These are phyloP conservation scores for Cyberlindnera veronae DNA, from an alignment of 805 yeast species.

Conservation along the genomic window DNA sequence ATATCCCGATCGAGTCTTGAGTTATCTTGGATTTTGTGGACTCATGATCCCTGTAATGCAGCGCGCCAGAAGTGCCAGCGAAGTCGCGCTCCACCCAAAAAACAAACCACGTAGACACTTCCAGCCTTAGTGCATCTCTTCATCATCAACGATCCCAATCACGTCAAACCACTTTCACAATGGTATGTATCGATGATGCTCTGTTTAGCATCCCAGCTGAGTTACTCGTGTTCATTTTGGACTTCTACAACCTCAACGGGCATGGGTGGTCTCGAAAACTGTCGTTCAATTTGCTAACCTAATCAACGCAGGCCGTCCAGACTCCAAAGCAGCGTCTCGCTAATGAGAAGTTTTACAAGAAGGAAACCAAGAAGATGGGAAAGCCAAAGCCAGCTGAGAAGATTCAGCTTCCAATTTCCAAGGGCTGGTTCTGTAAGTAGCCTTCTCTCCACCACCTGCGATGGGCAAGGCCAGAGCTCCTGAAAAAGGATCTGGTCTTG, in stretches of 20 bases:
- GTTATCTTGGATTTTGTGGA: too few relatives aligned
- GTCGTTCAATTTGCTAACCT: background rate
- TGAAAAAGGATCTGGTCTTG: background rate
- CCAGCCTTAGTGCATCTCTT: background rate
- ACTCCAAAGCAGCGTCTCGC: constrained; percentile 86
- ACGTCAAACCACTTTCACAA: background rate
- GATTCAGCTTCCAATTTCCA: constrained; percentile 52
- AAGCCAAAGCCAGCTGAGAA: constrained; percentile 50
- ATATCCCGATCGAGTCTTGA: too few relatives aligned
- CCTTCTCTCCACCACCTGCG: background rate
- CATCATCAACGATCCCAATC: background rate
- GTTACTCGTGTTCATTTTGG: background rate
- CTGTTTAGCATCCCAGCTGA: background rate
- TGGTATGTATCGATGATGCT: background rate
- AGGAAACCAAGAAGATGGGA: constrained; percentile 71
- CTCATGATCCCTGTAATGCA: too few relatives aligned
- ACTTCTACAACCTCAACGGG: background rate
- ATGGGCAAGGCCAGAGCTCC: background rate
- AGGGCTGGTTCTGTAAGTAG: constrained; percentile 58
- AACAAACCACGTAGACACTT: constrained; percentile 11
- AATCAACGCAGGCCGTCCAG: constrained; percentile 57
- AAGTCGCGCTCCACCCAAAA: constrained; percentile 1
- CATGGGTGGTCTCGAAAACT: too few relatives aligned
- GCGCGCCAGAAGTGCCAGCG: too few relatives aligned
- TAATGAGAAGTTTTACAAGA: constrained; percentile 77